Conservation (phyloP, 495 filamentous ascomycete genomes). For the Neurospora sublineolata region DNA sequence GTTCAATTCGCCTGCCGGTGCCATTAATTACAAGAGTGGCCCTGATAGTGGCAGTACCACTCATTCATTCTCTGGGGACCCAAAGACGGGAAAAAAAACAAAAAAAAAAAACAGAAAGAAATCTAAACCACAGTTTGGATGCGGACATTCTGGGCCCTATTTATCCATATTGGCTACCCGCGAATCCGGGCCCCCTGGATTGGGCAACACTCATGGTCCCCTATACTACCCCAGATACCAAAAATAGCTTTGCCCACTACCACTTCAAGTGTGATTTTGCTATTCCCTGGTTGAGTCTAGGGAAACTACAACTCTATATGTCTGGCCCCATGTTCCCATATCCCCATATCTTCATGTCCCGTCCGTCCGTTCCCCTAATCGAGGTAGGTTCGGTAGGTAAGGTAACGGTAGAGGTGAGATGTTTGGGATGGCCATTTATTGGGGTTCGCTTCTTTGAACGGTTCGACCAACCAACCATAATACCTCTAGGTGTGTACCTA, state of each 20-base stretch:
- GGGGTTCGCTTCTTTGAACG: background rate
- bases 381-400: background rate
- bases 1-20: background rate
- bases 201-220: conserved; percentile 5
- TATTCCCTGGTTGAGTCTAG: background rate
- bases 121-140: conserved; percentile 3
- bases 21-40: background rate
- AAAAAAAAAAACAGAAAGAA: background rate
- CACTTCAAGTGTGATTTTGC: background rate
- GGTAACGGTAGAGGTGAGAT: background rate
- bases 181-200: conserved; percentile 28
- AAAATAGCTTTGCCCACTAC: background rate
- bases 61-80: background rate
- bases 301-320: background rate
- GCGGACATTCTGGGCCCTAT: conserved; percentile 14
- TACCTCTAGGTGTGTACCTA: no score
- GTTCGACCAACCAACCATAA: no score
- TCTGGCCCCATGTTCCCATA: background rate
- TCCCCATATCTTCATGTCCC: background rate
- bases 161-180: conserved; percentile 24
- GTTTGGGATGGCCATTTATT: background rate
- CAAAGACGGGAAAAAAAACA: no score
- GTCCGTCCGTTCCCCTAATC: background rate
- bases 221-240: background rate
- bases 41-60: background rate